phyloP scores from a whole-genome alignment of 148 eudicot genomes.

The Rhododendron henanense region DNA sequence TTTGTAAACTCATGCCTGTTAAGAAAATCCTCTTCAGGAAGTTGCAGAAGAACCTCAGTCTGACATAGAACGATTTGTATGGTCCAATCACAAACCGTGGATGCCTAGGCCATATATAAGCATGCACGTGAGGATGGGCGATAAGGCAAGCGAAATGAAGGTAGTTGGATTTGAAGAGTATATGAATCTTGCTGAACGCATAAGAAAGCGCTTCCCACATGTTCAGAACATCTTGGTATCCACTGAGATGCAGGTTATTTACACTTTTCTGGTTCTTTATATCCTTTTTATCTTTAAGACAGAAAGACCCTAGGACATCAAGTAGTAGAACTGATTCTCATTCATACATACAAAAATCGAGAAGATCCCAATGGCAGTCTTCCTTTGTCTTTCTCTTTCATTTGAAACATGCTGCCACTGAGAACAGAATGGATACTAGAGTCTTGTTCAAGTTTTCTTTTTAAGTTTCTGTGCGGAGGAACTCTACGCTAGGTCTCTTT shows the following conservation, averaged over 20 bases:
- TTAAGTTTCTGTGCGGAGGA: neutral
- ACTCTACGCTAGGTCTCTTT: neutral
- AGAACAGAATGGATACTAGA: neutral
- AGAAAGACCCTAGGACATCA: neutral
- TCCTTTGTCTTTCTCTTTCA: neutral
- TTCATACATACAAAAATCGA: neutral
- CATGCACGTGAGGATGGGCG: conserved; percentile 97
- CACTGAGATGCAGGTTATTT: conserved; percentile 81
- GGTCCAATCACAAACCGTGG: conserved; percentile 89
- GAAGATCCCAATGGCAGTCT: neutral
- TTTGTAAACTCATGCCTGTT: neutral
- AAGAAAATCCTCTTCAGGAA: conserved; percentile 29
- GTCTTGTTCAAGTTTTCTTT: neutral
- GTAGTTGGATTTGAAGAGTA: conserved; percentile 81
- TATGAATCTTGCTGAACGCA: conserved; percentile 63
- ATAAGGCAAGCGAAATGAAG: conserved; percentile 93
- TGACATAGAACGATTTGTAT: conserved; percentile 75
- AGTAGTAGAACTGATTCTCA: neutral
- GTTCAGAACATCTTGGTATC: conserved; percentile 77
- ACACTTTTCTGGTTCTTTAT: neutral
- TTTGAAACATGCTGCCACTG: neutral
- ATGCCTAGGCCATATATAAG: conserved; percentile 79
- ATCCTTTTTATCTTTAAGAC: neutral
- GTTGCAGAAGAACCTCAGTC: conserved; percentile 10
- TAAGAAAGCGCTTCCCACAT: conserved; percentile 63